Percentiles rank a stretch among this genome's conserved stretches.
These are phyloP conservation scores for Auxenochlorella pyrenoidosa DNA, from an alignment of 139 green algal genomes.

Conservation along the genomic window DNA sequence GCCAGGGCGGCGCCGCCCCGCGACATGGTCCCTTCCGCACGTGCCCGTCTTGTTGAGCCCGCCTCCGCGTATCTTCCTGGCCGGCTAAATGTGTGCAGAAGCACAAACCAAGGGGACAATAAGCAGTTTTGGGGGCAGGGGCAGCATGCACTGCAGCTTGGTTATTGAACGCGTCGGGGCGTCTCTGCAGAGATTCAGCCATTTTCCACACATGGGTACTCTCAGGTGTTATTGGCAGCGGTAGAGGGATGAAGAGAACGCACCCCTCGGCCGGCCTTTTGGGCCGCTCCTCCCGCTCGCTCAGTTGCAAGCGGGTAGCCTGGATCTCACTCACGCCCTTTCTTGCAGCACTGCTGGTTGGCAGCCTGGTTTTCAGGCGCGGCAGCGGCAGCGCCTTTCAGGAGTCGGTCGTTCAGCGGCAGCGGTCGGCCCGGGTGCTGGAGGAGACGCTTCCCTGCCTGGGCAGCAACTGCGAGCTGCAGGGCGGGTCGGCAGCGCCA, in stretches of 20 bases:
- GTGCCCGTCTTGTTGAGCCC: too few species aligned
- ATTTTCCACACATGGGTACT: too few species aligned
- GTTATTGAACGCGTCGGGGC: background rate
- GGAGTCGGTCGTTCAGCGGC: slow-evolving; percentile 22
- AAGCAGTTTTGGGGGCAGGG: too few species aligned
- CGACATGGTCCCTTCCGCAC: too few species aligned
- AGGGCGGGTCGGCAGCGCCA: background rate
- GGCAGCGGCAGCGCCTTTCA: background rate
- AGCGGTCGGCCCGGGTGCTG: background rate
- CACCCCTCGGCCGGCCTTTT: background rate
- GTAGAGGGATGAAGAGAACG: background rate
- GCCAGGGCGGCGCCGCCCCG: background rate
- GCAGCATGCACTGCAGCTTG: too few species aligned
- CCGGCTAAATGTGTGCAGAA: too few species aligned
- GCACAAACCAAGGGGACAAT: too few species aligned
- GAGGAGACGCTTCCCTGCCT: slow-evolving; percentile 1
- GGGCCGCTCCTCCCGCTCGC: background rate
- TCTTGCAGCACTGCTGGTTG: background rate
- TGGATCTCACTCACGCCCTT: slow-evolving; percentile 1
- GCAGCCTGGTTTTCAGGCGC: background rate
- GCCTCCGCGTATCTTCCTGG: too few species aligned
- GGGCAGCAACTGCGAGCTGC: background rate
- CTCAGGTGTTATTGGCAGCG: too few species aligned
- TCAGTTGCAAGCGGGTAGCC: background rate
- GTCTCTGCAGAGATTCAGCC: too few species aligned